Evolutionary conservation across 2,329 filamentous ascomycete genomes (phyloP).

Genomic region (Exophiala oligosperma): DNA sequence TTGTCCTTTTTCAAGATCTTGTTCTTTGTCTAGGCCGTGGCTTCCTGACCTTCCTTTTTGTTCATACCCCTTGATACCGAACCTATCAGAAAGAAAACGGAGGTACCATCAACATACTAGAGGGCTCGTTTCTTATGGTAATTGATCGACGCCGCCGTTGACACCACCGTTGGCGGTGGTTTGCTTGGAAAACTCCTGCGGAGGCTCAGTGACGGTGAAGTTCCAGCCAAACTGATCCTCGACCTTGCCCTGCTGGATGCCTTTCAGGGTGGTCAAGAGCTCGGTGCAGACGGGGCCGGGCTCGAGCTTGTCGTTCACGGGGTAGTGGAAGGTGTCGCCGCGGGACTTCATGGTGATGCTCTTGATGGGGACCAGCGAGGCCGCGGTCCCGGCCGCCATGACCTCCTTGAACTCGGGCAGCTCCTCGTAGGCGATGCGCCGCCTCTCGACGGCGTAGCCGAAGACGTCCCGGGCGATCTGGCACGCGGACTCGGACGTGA

Average conservation of each 20-base stretch:
- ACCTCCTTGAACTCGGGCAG: constrained; percentile 70
- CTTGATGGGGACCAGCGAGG: constrained; percentile 85
- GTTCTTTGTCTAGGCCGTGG: neutral
- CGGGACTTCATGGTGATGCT: constrained; percentile 74
- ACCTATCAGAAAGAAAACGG: too few species aligned
- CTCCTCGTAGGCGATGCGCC: constrained; percentile 63
- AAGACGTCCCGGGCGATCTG: constrained; percentile 69
- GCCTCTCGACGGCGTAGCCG: constrained; percentile 80
- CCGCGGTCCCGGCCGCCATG: constrained; percentile 88
- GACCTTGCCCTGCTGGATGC: constrained; percentile 78
- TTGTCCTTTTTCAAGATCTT: neutral
- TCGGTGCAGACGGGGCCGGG: constrained; percentile 72
- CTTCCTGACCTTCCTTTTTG: neutral
- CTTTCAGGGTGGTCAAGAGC: constrained; percentile 75
- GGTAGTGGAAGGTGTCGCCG: constrained; percentile 57
- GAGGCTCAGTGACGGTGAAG: constrained; percentile 37
- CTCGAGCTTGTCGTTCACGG: constrained; percentile 51
- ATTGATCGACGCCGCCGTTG: constrained; percentile 22
- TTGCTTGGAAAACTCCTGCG: constrained; percentile 20
- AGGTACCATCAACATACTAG: too few species aligned
- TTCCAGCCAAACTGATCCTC: constrained; percentile 77
- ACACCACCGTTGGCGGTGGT: constrained; percentile 7
- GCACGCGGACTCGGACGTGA: constrained; percentile 77
- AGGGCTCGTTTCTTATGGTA: constrained; percentile 4
- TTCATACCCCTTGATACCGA: neutral